Evolutionary conservation across 192 early-diverging fungal species (phyloP), one percentile per base, ranked within the genome.

Genomic region (Entrophospora sp.): DNA sequence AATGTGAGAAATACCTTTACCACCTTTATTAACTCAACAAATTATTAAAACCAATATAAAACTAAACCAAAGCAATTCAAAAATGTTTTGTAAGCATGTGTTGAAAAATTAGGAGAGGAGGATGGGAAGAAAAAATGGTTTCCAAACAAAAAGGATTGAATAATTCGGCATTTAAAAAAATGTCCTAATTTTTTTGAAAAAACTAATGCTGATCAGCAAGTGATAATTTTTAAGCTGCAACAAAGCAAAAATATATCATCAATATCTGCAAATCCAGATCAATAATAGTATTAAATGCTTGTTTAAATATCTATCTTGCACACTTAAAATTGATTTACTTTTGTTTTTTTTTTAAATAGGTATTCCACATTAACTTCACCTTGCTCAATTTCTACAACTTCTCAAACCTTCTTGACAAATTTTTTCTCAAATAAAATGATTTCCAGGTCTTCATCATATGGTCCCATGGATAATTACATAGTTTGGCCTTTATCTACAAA

Each of bases 91-190:
- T 36, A 57, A 57, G n/a, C 55, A n/a, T 57, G 34, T 57, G 16
- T 57, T 20, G 18, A 57, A 38, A 12, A 7, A n/a, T 25, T 58
- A 13, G 35, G 34, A 12, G 18, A 58, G 3, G 27, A 35, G 20
- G 18, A 18, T 22, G 56, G 56, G 1, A 35, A 8, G 9, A 20
- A 37, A 58, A 38, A 37, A 20, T 25, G 36, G 16, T 58, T 58
- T 58, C 35, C 34, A 35, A 58, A 58, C 22, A 58, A 58, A 37
- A 58, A 38, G 22, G 56, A 58, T 38, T 3, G 56, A 20, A 58
- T 58, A 58, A 24, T 58, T 25, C 18, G 9, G 9, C 56, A 58
- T 22, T 38, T 58, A 18, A 58, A 58, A 38, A 58, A 58, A 38
- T 58, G 56, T 58, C 5, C 36, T 38, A 20, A 58, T 20, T 58